A percentile compares a stretch with the other conserved stretches of the same genome.
Conservation (phyloP, 78 protist genomes). For the Dictyostelium purpureum region DNA sequence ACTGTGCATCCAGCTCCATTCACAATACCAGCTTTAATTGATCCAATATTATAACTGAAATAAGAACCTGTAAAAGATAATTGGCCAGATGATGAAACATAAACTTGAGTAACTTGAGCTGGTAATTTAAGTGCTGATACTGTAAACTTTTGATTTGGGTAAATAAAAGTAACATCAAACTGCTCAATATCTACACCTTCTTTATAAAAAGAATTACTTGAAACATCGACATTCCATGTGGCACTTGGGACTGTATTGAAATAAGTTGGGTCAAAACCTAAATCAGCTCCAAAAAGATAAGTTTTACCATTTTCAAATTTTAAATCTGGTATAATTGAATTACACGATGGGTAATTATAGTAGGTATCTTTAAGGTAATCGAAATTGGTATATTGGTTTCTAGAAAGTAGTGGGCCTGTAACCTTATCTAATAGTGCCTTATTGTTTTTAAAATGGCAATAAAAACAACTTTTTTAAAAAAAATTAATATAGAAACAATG, state of each 20-base stretch:
- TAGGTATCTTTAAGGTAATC: too few species aligned
- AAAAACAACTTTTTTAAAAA: too few species aligned
- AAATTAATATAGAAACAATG: too few species aligned
- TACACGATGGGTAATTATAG: neutral
- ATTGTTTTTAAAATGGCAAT: neutral
- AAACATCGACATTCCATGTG: neutral
- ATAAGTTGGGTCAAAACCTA: conserved; percentile 2
- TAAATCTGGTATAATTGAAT: neutral
- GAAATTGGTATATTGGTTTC: neutral
- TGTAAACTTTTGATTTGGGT: neutral
- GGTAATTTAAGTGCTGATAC: neutral
- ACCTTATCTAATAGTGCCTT: neutral
- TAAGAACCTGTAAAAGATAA: neutral
- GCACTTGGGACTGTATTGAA: neutral
- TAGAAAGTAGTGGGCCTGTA: neutral
- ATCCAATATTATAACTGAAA: neutral
- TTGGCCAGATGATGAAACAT: neutral
- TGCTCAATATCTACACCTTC: neutral
- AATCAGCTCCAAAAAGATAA: neutral
- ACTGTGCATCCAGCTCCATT: neutral
- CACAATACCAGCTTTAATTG: neutral
- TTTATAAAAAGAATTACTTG: neutral
- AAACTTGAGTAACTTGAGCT: neutral
- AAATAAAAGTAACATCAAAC: neutral
- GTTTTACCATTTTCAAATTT: neutral